phyloP scores from a whole-genome alignment of 768 basidiomycete genomes.

The Tulasnella calospora region DNA sequence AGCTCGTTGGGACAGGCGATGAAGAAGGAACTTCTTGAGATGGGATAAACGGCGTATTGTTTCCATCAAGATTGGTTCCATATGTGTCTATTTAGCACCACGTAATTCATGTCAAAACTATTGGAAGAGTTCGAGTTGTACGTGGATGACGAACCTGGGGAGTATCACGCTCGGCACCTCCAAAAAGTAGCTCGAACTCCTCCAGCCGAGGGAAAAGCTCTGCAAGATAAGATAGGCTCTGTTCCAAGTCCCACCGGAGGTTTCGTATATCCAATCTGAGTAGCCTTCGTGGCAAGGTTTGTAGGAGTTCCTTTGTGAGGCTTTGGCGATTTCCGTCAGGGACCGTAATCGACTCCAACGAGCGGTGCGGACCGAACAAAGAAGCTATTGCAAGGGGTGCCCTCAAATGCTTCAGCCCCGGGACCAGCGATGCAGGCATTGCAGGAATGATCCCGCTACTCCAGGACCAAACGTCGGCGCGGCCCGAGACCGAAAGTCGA shows the following conservation, averaged over 20 bases:
- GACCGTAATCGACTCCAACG: not conserved
- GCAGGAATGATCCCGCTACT: not conserved
- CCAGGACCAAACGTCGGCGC: not conserved
- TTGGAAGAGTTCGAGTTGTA: not conserved
- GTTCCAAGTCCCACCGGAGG: not conserved
- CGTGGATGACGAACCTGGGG: not conserved
- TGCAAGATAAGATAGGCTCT: not conserved
- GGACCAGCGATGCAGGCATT: not conserved
- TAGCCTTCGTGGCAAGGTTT: not conserved
- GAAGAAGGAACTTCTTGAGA: not conserved
- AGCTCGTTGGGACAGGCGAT: not conserved
- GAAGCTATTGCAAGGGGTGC: not conserved
- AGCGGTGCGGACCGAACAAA: not conserved
- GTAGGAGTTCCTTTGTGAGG: not conserved
- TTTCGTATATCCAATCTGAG: not conserved
- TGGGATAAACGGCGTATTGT: not conserved
- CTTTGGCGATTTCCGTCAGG: not conserved
- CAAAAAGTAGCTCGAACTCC: not conserved
- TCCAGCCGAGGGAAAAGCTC: not conserved
- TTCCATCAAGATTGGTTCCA: not conserved
- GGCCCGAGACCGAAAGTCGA: not conserved
- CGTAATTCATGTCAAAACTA: not conserved
- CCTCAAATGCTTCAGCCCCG: not conserved
- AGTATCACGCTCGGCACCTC: not conserved
- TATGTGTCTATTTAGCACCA: not conserved